Conservation (phyloP, 2,329 filamentous ascomycete genomes). For the Stagonosporopsis vannaccii region DNA sequence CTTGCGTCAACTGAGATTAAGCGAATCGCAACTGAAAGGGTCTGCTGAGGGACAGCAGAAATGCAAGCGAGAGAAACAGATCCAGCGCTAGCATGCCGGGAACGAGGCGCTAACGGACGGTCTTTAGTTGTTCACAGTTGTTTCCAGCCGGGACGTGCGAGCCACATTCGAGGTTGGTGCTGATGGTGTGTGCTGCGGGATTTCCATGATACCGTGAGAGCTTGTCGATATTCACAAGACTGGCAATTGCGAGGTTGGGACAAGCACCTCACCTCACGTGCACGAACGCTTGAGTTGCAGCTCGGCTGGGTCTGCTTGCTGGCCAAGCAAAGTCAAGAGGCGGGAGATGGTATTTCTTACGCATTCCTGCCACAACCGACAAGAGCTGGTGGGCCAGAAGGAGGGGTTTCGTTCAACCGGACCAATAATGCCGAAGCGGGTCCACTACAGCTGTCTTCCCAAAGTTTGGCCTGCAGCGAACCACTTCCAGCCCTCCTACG, state of each 20-base stretch:
- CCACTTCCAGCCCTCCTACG: slow-evolving; percentile 32
- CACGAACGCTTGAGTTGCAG: slow-evolving; percentile 11
- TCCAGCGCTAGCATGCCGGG: slow-evolving; percentile 7
- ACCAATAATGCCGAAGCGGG: slow-evolving; percentile 26
- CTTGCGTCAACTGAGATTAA: slow-evolving; percentile 1
- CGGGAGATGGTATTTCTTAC: slow-evolving; percentile 21
- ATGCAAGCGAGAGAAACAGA: slow-evolving; percentile 15
- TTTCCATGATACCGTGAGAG: slow-evolving; percentile 7
- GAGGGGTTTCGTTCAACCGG: slow-evolving; percentile 34
- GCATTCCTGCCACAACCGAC: slow-evolving; percentile 15
- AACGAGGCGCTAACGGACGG: slow-evolving; percentile 4
- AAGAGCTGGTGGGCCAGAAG: slow-evolving; percentile 26
- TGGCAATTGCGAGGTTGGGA: slow-evolving; percentile 10
- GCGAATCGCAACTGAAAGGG: slow-evolving; percentile 5
- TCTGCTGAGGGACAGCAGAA: slow-evolving; percentile 7
- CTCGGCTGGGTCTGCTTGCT: slow-evolving; percentile 11
- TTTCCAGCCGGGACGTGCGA: background rate
- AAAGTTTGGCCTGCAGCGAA: slow-evolving; percentile 18
- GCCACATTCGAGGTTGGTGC: slow-evolving; percentile 6
- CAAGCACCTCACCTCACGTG: slow-evolving; percentile 2
- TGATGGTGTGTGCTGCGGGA: background rate
- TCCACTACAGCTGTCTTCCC: slow-evolving; percentile 18
- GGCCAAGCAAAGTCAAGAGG: slow-evolving; percentile 32
- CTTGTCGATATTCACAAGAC: background rate
- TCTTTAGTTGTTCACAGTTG: slow-evolving; percentile 4